A percentile compares a stretch with the other conserved stretches of the same genome.
phyloP scores from a whole-genome alignment of 441 rosid species.

The Hura crepitans region DNA sequence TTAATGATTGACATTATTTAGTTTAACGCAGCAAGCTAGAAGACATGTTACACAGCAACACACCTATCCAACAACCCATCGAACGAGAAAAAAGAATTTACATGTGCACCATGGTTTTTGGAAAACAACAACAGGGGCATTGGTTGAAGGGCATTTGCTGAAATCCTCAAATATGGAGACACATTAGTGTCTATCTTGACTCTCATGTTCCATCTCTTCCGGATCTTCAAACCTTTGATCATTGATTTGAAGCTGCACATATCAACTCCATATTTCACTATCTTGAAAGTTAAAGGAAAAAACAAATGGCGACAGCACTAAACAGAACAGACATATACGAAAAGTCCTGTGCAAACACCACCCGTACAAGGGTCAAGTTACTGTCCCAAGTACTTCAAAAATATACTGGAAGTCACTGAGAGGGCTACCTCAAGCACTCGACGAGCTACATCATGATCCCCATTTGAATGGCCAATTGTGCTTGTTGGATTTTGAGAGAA shows the following conservation, averaged over 20 bases:
- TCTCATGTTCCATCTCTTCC: slow-evolving; percentile 66
- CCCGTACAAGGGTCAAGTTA: not conserved
- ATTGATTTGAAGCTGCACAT: slow-evolving; percentile 67
- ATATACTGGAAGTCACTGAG: not conserved
- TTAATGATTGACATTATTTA: not conserved
- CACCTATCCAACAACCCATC: not conserved
- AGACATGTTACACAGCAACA: not conserved
- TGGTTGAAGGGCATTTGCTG: not conserved
- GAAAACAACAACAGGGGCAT: not conserved
- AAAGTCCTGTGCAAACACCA: too few relatives aligned
- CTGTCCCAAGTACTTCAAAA: not conserved
- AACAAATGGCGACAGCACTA: not conserved
- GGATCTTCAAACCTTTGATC: slow-evolving; percentile 91
- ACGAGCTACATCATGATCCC: slow-evolving; percentile 58
- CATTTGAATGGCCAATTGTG: slow-evolving; percentile 75
- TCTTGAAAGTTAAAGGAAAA: not conserved
- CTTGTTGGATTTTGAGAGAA: slow-evolving; percentile 45
- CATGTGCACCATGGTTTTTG: slow-evolving; percentile 5
- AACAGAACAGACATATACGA: not conserved
- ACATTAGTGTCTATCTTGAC: slow-evolving; percentile 31
- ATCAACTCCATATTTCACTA: not conserved
- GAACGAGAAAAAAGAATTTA: not conserved
- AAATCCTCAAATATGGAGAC: not conserved
- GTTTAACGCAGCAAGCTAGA: not conserved
- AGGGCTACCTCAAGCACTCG: slow-evolving; percentile 62